phyloP scores from a whole-genome alignment of 805 yeast genomes.

The Yamadazyma nakazawae region DNA sequence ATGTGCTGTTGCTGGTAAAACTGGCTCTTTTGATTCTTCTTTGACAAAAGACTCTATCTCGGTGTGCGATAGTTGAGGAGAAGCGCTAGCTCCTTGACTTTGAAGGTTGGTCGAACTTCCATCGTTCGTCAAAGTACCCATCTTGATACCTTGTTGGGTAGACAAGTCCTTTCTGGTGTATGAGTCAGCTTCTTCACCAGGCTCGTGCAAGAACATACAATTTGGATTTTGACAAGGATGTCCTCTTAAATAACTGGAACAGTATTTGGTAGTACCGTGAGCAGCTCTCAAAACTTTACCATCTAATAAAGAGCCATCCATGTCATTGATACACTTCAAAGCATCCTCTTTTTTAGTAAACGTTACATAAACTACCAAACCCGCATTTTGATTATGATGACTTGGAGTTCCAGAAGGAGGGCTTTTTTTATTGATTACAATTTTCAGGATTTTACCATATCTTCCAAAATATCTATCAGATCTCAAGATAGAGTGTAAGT shows the following conservation, averaged over 20 bases:
- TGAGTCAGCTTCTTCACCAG: constrained; percentile 98
- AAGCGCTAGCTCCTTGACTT: background rate
- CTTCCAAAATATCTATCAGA: constrained; percentile 97
- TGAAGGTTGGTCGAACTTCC: constrained; percentile 20
- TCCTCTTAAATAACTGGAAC: constrained; percentile 93
- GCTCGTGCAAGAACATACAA: constrained; percentile 98
- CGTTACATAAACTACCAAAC: constrained; percentile 94
- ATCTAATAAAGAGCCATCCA: constrained; percentile 90
- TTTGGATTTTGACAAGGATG: constrained; percentile 97
- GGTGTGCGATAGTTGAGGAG: background rate
- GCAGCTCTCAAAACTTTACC: constrained; percentile 91
- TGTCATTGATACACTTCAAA: constrained; percentile 83
- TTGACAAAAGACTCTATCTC: constrained; percentile 12
- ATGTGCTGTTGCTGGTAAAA: constrained; percentile 69
- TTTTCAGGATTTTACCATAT: constrained; percentile 91
- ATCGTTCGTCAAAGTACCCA: constrained; percentile 42
- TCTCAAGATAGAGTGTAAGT: constrained; percentile 74
- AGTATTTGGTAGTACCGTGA: constrained; percentile 97
- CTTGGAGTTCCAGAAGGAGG: constrained; percentile 36
- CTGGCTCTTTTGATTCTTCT: constrained; percentile 20
- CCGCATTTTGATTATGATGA: constrained; percentile 54
- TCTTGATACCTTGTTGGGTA: constrained; percentile 66
- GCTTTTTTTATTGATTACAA: constrained; percentile 81
- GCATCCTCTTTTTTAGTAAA: constrained; percentile 94
- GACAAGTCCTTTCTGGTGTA: constrained; percentile 86